phyloP scores from a whole-genome alignment of 495 filamentous ascomycete species.

The Hypoxylon lienhwacheense region DNA sequence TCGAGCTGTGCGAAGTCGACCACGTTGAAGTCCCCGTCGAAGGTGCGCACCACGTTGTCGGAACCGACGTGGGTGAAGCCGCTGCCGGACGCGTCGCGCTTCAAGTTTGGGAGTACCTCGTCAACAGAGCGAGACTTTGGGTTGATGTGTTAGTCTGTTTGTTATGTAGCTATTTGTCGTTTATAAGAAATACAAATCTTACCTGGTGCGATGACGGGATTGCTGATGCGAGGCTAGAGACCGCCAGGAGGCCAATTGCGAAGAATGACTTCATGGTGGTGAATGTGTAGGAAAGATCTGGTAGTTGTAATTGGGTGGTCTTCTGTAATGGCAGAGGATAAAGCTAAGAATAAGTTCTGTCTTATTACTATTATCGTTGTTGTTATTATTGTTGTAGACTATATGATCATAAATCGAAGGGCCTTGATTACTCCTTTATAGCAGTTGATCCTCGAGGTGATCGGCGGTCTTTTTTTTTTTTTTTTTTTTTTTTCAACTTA shows the following conservation, averaged over 20 bases:
- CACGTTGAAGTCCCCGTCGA: constrained; percentile 25
- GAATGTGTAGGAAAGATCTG: neutral
- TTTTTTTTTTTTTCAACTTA: too few relatives aligned
- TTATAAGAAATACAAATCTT: neutral
- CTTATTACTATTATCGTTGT: too few relatives aligned
- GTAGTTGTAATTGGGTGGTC: neutral
- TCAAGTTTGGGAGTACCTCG: constrained; percentile 16
- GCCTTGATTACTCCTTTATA: too few relatives aligned
- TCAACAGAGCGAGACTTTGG: constrained; percentile 11
- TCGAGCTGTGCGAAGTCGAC: constrained; percentile 24
- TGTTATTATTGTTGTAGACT: too few relatives aligned
- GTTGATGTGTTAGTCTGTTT: neutral
- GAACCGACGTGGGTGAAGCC: constrained; percentile 29
- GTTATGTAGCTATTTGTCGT: neutral
- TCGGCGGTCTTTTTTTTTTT: too few relatives aligned
- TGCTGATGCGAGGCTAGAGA: constrained; percentile 6
- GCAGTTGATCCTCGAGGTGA: too few relatives aligned
- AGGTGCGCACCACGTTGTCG: constrained; percentile 26
- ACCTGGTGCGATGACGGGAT: constrained; percentile 21
- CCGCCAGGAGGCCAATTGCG: constrained; percentile 5
- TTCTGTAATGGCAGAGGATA: too few relatives aligned
- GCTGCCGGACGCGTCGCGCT: constrained; percentile 16
- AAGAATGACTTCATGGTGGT: constrained; percentile 21
- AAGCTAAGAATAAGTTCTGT: too few relatives aligned
- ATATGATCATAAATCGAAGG: too few relatives aligned